Evolutionary conservation across 345 rosid genomes (phyloP), one percentile per base, ranked within the genome.

Genomic region (Lepidium africanum): DNA sequence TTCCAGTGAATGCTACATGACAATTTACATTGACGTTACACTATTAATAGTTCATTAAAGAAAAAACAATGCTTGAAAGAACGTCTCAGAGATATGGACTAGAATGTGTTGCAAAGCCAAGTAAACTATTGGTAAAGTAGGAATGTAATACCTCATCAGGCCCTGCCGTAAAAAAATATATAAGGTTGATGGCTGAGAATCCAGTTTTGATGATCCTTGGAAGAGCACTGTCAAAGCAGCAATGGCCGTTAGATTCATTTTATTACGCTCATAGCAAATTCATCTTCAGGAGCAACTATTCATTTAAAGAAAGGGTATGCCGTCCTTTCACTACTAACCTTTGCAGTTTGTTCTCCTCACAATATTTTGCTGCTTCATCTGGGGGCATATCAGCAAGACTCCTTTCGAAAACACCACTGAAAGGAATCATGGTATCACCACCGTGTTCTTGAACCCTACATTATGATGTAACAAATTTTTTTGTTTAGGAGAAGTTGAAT

Each of bases 391-490:
- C 99, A 63, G 90, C 84, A 38, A 94, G 86, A 72, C 64, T 87
- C 78, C 86, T 87, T 76, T 94, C 99, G 41, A 91, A 77, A 19
- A 23, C 83, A 67, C 90, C 84, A 49, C 99, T 91, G 73, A 94
- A 94, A 75, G 99, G 99, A 81, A 94, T 89, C 79, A 94, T 94
- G 50, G 83, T 54, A 80, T 89, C 97, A 23, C 86, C 93, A 16
- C 97, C 96, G 67, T 94, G 97, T 67, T 89, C 99, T 80, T 94
- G 97, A 73, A 94, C 97, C 99, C 97, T 91, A 65, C 41, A 65
- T 63, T 40, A 63, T 10, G 61, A 80, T 53, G 49, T 69, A 30
- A 53, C 14, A 69, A 0, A 47, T 10, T 50, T 3, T 10, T 51
- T n/a, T 10, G 56, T 25, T 50, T 9, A 21, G 39, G 19, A 50